Evolutionary conservation across 352 stramenopile genomes (phyloP).

Genomic region (Pythium inflatum): DNA sequence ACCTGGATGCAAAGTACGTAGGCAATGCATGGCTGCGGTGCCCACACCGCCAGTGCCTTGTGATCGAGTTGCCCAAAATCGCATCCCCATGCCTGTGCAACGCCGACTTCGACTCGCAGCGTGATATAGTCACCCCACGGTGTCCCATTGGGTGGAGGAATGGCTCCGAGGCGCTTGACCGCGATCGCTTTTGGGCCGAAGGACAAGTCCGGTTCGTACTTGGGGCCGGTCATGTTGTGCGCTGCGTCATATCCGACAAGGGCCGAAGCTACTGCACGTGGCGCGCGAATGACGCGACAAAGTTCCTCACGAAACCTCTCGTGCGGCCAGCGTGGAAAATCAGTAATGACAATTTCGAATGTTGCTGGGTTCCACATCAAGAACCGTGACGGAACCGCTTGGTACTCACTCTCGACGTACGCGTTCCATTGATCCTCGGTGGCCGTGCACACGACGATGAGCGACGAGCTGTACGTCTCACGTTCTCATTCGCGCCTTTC

Average conservation of each 20-base stretch:
- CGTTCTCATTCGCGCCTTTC: background rate
- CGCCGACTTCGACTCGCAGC: background rate
- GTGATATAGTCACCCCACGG: background rate
- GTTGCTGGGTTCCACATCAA: background rate
- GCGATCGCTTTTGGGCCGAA: no score
- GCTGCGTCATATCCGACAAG: no score
- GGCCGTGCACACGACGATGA: background rate
- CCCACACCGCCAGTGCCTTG: background rate
- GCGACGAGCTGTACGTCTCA: background rate
- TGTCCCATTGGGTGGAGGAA: background rate
- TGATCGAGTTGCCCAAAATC: background rate
- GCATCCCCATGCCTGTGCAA: background rate
- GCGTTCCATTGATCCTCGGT: background rate
- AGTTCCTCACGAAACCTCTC: background rate
- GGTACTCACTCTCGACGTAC: background rate
- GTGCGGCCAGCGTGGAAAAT: background rate
- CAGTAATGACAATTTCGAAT: background rate
- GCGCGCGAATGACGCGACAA: background rate
- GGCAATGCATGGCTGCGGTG: background rate
- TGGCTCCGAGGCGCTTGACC: background rate
- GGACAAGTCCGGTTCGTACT: background rate
- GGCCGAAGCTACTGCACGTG: background rate
- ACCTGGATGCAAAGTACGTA: background rate
- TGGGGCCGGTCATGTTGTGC: no score
- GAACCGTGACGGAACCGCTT: background rate